phyloP scores from a whole-genome alignment of 306 rosid genomes.

The Senna tora region DNA sequence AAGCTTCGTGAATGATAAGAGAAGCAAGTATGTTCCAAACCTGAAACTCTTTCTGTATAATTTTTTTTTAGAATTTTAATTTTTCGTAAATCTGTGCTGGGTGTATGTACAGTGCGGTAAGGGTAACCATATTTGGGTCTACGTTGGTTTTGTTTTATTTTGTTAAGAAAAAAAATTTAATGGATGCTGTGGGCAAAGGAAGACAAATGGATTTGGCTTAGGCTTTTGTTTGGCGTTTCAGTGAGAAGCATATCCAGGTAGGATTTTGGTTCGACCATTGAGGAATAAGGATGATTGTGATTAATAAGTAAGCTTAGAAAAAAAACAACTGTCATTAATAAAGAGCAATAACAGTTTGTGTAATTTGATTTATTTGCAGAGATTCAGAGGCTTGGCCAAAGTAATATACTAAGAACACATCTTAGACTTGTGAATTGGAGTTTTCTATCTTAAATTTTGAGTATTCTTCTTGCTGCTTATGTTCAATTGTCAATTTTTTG shows the following conservation, averaged over 20 bases:
- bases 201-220: background rate
- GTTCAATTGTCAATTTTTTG: background rate
- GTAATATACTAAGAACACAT: slow-evolving; percentile 24
- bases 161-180: background rate
- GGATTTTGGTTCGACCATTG: slow-evolving; percentile 12
- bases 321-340: too few relatives aligned
- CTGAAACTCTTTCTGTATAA: background rate
- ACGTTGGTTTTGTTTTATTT: background rate
- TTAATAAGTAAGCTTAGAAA: too few relatives aligned
- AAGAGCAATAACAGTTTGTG: too few relatives aligned
- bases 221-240: too few relatives aligned
- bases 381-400: slow-evolving; percentile 27
- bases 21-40: background rate
- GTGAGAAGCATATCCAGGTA: background rate
- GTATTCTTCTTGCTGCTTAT: too few relatives aligned
- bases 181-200: slow-evolving; percentile 1
- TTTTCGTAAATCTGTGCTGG: background rate
- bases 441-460: too few relatives aligned
- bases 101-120: background rate
- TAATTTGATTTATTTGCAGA: slow-evolving; percentile 21
- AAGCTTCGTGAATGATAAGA: slow-evolving; percentile 3
- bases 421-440: slow-evolving; percentile 5
- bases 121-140: background rate
- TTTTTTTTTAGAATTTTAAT: background rate
- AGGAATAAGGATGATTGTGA: background rate